Base-by-base conservation (phyloP, 352 stramenopile species). In the Sclerospora graminicola region DNA sequence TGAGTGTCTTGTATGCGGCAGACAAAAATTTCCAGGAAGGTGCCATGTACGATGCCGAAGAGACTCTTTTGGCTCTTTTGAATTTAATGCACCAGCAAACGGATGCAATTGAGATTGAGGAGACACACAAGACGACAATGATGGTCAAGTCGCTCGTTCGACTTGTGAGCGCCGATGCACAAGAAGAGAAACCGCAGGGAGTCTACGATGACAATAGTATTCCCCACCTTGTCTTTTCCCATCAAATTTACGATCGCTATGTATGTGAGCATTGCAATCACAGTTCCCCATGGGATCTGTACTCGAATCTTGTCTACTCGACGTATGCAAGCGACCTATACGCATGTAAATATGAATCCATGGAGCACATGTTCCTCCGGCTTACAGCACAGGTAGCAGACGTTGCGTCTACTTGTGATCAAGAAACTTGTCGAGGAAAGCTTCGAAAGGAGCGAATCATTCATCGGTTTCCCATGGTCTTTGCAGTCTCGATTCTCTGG, bases 71-170 rank as follows among this genome's bases (percentile, higher is more conserved):
- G n/a, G 76, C 79, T 30, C 33, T 91, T 41, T 48, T 91, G 5
- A 87, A 91, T 40, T 59, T 91, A 39, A 91, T 91, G 79, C 79
- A 91, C 41, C 79, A 91, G 58, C 76, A 88, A 48, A 89, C 79
- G 7, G 69, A 82, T 14, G 54, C 64, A 14, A 89, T 72, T 2
- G 69, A 89, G 37, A 73, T 87, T 41, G 59, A 70, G 11, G 76
- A 89, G 43, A 84, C 68, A 6, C 66, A 89, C 35, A 84, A 82
- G 45, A 86, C 69, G 10, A 81, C 69, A 0, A 66, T 67, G 53
- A 83, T 87, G 59, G 69, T 83, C 9, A 83, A 73, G 39, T 82
- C 71, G 16, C 49, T 88, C 28, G 69, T 89, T 33, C 67, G 74
- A 11, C 62, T 86, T 37, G 69, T 85, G 31, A 87, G 76, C 40